Evolutionary conservation across 352 stramenopile genomes (phyloP).

Genomic region (Globisporangium canariense): DNA sequence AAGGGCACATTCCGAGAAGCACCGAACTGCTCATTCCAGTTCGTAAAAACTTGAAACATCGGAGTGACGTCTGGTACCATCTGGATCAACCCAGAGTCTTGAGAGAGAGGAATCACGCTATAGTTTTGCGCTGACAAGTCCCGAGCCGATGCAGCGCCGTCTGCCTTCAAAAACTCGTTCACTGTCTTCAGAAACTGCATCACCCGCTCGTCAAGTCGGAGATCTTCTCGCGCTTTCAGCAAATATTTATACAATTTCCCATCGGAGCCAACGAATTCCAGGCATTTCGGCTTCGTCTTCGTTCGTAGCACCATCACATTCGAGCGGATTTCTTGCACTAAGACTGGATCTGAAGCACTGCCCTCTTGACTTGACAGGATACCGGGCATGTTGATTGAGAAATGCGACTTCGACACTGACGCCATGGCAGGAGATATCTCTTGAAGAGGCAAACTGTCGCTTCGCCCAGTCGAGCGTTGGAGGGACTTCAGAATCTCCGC

Average conservation of each 20-base stretch:
- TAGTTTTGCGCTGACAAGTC: slow-evolving; percentile 62
- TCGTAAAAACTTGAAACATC: slow-evolving; percentile 80
- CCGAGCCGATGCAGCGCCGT: slow-evolving; percentile 36
- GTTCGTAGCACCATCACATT: slow-evolving; percentile 62
- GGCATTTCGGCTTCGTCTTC: slow-evolving; percentile 85
- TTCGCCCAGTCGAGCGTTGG: slow-evolving; percentile 31
- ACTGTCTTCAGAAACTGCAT: slow-evolving; percentile 86
- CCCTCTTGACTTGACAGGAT: slow-evolving; percentile 16
- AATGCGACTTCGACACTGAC: slow-evolving; percentile 34
- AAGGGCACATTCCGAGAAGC: slow-evolving; percentile 21
- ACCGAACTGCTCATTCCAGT: slow-evolving; percentile 28
- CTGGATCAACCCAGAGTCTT: slow-evolving; percentile 81
- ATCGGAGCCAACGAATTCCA: slow-evolving; percentile 77
- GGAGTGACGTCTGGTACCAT: slow-evolving; percentile 81
- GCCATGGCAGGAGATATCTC: slow-evolving; percentile 72
- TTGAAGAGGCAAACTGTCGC: slow-evolving; percentile 52
- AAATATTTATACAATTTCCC: slow-evolving; percentile 75
- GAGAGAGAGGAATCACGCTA: slow-evolving; percentile 75
- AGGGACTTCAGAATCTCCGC: slow-evolving; percentile 68
- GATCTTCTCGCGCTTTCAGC: slow-evolving; percentile 85
- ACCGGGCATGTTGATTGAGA: slow-evolving; percentile 58
- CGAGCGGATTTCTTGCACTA: slow-evolving; percentile 34
- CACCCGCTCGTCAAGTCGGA: slow-evolving; percentile 86
- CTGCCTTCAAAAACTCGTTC: slow-evolving; percentile 65
- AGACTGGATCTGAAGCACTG: slow-evolving; percentile 21